These are phyloP conservation scores for Ulota crispa DNA, from an alignment of 225 moss, liverwort and hornwort species.

Conservation along the genomic window DNA sequence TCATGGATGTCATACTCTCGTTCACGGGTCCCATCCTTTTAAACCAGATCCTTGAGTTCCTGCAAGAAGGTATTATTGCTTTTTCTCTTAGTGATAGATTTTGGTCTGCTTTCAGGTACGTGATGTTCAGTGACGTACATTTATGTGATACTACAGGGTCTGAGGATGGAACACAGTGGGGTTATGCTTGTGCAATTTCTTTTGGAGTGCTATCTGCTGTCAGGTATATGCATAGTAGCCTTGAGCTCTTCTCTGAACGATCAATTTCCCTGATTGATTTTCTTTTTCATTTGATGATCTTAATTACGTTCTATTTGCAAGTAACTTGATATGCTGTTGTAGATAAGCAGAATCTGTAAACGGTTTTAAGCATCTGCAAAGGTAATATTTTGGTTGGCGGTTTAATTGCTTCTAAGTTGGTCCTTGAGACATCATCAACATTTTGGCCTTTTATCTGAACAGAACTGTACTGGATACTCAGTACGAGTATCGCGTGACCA, in stretches of 20 bases:
- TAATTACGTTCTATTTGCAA: background rate
- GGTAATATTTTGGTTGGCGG: background rate
- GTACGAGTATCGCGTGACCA: slow-evolving; percentile 57
- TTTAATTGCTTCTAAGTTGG: slow-evolving; percentile 8
- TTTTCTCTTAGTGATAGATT: background rate
- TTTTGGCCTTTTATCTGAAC: slow-evolving; percentile 26
- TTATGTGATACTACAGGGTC: slow-evolving; percentile 23
- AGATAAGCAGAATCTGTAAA: slow-evolving; percentile 2
- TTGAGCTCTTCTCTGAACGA: background rate
- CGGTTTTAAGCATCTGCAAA: background rate
- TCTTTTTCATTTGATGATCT: background rate
- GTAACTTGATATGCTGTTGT: background rate
- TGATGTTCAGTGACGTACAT: slow-evolving; percentile 9
- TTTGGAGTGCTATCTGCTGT: slow-evolving; percentile 47
- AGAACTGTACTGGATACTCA: slow-evolving; percentile 81
- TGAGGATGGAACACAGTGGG: slow-evolving; percentile 45
- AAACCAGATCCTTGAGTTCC: slow-evolving; percentile 57
- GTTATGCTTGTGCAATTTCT: slow-evolving; percentile 47
- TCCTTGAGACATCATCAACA: slow-evolving; percentile 11
- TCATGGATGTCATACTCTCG: slow-evolving; percentile 40
- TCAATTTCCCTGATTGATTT: background rate
- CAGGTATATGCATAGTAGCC: slow-evolving; percentile 28
- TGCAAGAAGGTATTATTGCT: slow-evolving; percentile 58
- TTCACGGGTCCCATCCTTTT: slow-evolving; percentile 57
- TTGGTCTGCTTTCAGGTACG: background rate